phyloP scores from a whole-genome alignment of 1,284 basidiomycete genomes.

The Volvariella surrecta region DNA sequence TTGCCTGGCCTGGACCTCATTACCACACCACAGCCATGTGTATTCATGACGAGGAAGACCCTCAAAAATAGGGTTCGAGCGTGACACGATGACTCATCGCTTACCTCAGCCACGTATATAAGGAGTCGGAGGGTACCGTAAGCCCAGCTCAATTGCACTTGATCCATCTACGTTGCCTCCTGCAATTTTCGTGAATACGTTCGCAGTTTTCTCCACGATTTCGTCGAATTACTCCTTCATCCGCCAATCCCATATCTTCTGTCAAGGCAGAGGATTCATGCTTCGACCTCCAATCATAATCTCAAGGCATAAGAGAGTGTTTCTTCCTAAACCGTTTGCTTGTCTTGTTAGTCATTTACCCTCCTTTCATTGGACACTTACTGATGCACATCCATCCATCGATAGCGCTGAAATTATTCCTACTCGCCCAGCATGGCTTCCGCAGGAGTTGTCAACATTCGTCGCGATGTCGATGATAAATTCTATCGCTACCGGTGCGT shows the following conservation, averaged over 20 bases:
- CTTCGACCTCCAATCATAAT: conserved; percentile 76
- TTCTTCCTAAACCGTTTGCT: conserved; percentile 39
- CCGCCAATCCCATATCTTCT: conserved; percentile 44
- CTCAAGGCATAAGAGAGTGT: conserved; percentile 54
- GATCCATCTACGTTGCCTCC: no score
- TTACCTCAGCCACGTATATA: no score
- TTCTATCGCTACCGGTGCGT: conserved; percentile 81
- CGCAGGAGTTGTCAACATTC: conserved; percentile 83
- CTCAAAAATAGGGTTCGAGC: no score
- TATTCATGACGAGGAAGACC: no score
- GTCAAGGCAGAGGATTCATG: conserved; percentile 80
- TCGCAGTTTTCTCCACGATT: conserved; percentile 41
- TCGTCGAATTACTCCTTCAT: conserved; percentile 40
- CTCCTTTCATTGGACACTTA: conserved; percentile 2
- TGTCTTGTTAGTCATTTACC: conserved; percentile 40
- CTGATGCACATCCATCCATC: not conserved
- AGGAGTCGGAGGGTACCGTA: no score
- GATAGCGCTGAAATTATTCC: conserved; percentile 44
- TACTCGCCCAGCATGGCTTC: conserved; percentile 75
- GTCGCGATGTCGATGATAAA: conserved; percentile 96
- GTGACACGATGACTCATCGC: no score
- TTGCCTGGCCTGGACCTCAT: no score
- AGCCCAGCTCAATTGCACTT: no score
- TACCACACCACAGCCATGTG: no score
- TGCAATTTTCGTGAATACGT: no score